Evolutionary conservation across 768 basidiomycete genomes (phyloP).

Genomic region (Lactarius pseudohatsudake): DNA sequence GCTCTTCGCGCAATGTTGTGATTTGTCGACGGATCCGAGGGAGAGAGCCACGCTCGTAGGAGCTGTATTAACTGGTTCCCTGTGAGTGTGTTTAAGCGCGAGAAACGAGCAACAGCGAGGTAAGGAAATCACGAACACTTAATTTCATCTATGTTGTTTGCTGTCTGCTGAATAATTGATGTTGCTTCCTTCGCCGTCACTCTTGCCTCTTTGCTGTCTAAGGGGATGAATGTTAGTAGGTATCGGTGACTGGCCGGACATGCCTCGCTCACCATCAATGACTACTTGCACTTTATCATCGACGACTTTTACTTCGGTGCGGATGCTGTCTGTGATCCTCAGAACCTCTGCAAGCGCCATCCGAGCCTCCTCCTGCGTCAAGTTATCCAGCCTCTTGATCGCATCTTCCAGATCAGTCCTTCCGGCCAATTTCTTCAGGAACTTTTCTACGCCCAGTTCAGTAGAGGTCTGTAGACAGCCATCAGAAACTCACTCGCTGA

Average conservation of each 20-base stretch:
- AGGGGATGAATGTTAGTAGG: background rate
- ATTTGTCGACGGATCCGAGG: background rate
- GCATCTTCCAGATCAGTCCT: background rate
- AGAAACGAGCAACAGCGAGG: background rate
- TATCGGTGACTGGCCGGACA: background rate
- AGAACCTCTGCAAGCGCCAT: background rate
- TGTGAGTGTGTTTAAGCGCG: background rate
- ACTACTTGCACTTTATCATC: background rate
- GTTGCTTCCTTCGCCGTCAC: background rate
- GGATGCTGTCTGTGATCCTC: background rate
- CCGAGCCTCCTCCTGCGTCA: background rate
- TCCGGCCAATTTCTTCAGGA: background rate
- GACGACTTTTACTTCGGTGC: background rate
- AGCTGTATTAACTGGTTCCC: background rate
- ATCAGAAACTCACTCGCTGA: background rate
- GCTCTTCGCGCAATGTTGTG: background rate
- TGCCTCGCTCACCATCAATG: background rate
- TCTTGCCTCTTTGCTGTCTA: background rate
- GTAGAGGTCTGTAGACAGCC: background rate
- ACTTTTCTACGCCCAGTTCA: background rate
- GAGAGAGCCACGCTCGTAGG: background rate
- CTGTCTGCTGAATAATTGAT: background rate
- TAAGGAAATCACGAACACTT: background rate
- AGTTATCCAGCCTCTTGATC: background rate
- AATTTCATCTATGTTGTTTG: background rate